Evolutionary conservation across 2,329 filamentous ascomycete genomes (phyloP).

Genomic region (Dothiorella sarmentorum): DNA sequence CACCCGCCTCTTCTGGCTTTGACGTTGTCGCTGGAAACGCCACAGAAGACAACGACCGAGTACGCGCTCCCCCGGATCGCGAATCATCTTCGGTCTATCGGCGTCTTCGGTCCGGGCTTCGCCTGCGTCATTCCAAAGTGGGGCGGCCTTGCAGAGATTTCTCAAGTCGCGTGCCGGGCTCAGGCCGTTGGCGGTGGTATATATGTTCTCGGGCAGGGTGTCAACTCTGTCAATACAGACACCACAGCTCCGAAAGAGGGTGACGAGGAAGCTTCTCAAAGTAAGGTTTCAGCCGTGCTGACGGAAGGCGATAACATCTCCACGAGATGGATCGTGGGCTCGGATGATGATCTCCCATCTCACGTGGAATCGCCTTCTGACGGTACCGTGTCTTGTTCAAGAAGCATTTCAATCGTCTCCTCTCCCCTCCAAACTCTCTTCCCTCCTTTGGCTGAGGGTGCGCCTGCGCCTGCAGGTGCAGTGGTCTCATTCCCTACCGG

Average conservation of each 20-base stretch:
- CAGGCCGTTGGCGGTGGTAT: constrained; percentile 86
- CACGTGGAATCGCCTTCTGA: constrained; percentile 16
- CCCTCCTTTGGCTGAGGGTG: constrained; percentile 67
- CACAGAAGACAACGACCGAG: constrained; percentile 57
- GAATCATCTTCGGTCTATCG: constrained; percentile 80
- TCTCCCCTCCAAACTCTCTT: constrained; percentile 66
- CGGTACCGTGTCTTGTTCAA: constrained; percentile 14
- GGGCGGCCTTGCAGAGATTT: constrained; percentile 83
- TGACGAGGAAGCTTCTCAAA: constrained; percentile 31
- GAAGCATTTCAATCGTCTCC: constrained; percentile 62
- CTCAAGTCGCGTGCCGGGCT: constrained; percentile 87
- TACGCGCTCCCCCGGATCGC: constrained; percentile 71
- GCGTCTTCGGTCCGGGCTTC: constrained; percentile 83
- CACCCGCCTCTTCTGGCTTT: constrained; percentile 66
- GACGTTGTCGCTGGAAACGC: constrained; percentile 64
- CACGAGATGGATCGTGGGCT: constrained; percentile 53
- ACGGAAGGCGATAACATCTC: constrained; percentile 57
- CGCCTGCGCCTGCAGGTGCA: constrained; percentile 69
- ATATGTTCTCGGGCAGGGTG: constrained; percentile 76
- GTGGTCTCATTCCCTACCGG: constrained; percentile 63
- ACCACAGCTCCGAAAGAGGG: constrained; percentile 19
- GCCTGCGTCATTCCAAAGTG: constrained; percentile 89
- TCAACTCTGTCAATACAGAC: constrained; percentile 37
- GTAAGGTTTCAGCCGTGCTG: constrained; percentile 43
- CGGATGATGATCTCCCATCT: constrained; percentile 34